A percentile compares a stretch with the other conserved stretches of the same genome.
Evolutionary conservation across 1,139 yeast genomes (phyloP).

Genomic region (Candida anutae): DNA sequence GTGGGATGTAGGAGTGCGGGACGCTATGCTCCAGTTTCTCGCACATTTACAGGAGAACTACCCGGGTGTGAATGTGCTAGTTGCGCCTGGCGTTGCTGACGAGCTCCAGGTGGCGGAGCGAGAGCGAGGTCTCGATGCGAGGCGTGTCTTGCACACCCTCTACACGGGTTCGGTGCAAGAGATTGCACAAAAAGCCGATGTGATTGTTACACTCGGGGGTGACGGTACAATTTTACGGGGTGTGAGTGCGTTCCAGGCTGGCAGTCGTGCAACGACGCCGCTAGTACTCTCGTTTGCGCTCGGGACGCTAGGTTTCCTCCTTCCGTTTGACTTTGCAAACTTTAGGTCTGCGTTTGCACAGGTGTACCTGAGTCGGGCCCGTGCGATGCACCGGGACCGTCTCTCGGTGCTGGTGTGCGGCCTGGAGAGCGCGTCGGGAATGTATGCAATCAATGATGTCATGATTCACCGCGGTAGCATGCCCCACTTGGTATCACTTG

Average conservation of each 20-base stretch:
- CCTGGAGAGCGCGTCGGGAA: constrained; percentile 9
- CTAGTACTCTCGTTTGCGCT: constrained; percentile 84
- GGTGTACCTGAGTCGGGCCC: constrained; percentile 61
- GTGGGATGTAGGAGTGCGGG: constrained; percentile 57
- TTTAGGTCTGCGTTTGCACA: constrained; percentile 52
- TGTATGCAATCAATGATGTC: constrained; percentile 87
- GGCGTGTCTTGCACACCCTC: constrained; percentile 9
- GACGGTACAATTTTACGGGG: constrained; percentile 90
- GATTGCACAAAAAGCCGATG: constrained; percentile 53
- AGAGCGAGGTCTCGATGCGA: constrained; percentile 10
- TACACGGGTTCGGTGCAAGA: constrained; percentile 56
- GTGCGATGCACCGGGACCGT: constrained; percentile 68
- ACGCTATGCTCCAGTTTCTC: constrained; percentile 61
- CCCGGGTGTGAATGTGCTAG: constrained; percentile 67
- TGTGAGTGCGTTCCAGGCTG: constrained; percentile 55
- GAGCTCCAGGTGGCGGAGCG: constrained; percentile 36
- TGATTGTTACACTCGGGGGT: constrained; percentile 85
- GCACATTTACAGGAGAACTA: constrained; percentile 46
- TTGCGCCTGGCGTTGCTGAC: constrained; percentile 68
- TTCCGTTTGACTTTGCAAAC: constrained; percentile 74
- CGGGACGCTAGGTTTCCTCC: constrained; percentile 85
- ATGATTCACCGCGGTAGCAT: constrained; percentile 82
- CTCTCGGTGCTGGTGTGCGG: constrained; percentile 48
- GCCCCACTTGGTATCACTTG: constrained; percentile 78
- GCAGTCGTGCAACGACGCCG: constrained; percentile 51